Base-by-base conservation (phyloP, 352 stramenopile genomes). In the Globisporangium okanoganense region DNA sequence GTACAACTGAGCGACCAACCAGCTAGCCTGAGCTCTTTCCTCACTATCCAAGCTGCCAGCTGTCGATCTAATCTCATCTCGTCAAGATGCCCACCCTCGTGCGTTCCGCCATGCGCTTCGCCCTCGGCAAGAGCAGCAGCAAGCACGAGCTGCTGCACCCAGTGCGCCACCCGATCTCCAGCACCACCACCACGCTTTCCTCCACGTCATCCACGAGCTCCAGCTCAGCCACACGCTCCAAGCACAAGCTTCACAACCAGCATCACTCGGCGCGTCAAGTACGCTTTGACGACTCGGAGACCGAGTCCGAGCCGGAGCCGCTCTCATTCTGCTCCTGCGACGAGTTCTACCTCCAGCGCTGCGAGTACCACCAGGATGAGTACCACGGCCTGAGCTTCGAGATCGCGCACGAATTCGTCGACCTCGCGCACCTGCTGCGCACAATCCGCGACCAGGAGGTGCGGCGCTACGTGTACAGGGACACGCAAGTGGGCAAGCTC, bases 371-470 rank as follows among this genome's bases (percentile, higher is more conserved):
- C 63, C 56, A 64, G 47, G 72, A 60, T 52, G 75, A 83, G 67
- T 65, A 83, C 65, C 72, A 83, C 48, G 75, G 75, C 0, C 56
- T 83, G 54, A 80, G 69, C 51, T 81, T 83, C 56, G 75, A 83
- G 65, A 69, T 83, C 47, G 62, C 70, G 24, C 64, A 78, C 47
- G 75, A 83, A 48, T 83, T 80, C 38, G 54, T 75, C 33, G 72
- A 83, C 58, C 70, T 83, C 48, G 75, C 76, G 58, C 70, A 81
- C 56, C 55, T 83, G 55, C 54, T 83, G 52, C 70, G 62, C 58
- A 77, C 67, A 12, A 79, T 83, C 61, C 65, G 72, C 48, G 70
- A 77, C 48, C 75, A 83, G 54, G 75, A 83, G 41, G 65, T 76
- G 61, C 72, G 70, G 9, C 72, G 70, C 43, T 83, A 81, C 55